These are phyloP conservation scores for Debaryomycetaceae sp. DNA, from an alignment of 1,139 yeast genomes.

Conservation along the genomic window DNA sequence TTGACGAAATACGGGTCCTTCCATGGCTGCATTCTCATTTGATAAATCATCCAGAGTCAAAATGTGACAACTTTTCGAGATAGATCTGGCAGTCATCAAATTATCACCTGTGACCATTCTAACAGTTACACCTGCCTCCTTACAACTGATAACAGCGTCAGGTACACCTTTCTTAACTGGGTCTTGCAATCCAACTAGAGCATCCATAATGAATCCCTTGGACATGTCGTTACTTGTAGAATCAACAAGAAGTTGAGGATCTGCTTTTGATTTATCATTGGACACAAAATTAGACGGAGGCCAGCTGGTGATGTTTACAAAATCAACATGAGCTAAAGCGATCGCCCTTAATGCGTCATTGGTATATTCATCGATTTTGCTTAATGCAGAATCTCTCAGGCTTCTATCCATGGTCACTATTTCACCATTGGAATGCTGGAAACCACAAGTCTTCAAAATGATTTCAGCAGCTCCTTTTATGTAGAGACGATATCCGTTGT, in stretches of 20 bases:
- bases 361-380: slow-evolving; percentile 64
- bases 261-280: slow-evolving; percentile 36
- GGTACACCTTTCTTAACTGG: slow-evolving; percentile 91
- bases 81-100: slow-evolving; percentile 83
- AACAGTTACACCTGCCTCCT: slow-evolving; percentile 87
- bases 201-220: slow-evolving; percentile 50
- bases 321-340: slow-evolving; percentile 77
- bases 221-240: slow-evolving; percentile 22
- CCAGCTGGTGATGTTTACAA: slow-evolving; percentile 50
- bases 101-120: slow-evolving; percentile 99
- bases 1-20: slow-evolving; percentile 85
- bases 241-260: slow-evolving; percentile 43
- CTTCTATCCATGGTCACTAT: slow-evolving; percentile 23
- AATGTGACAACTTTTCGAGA: slow-evolving; percentile 83
- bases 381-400: slow-evolving; percentile 31
- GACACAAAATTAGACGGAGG: slow-evolving; percentile 52
- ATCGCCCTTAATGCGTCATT: slow-evolving; percentile 79
- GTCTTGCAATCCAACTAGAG: slow-evolving; percentile 89
- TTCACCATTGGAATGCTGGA: slow-evolving; percentile 18
- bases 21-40: slow-evolving; percentile 70
- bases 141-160: slow-evolving; percentile 81
- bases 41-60: slow-evolving; percentile 50
- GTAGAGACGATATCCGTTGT: slow-evolving; percentile 56
- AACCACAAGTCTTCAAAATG: slow-evolving; percentile 59
- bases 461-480: slow-evolving; percentile 96